These are phyloP conservation scores for Margaritispora aquatica DNA, from an alignment of 495 filamentous ascomycete species.

Conservation along the genomic window DNA sequence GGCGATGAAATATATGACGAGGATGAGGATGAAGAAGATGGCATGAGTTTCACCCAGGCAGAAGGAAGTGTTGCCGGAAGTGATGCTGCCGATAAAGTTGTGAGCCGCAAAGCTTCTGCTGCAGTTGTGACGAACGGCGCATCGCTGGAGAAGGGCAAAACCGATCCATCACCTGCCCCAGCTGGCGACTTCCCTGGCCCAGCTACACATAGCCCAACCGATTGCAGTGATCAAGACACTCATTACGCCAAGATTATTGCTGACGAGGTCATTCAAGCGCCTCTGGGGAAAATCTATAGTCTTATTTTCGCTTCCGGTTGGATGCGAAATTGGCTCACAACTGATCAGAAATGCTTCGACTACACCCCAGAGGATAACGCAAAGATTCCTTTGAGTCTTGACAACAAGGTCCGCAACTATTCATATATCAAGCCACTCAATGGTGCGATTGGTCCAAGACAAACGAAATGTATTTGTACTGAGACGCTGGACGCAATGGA, in stretches of 20 bases:
- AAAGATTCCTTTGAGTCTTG: constrained; percentile 61
- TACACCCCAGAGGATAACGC: constrained; percentile 65
- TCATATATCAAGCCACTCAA: constrained; percentile 89
- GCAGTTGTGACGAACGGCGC: constrained; percentile 39
- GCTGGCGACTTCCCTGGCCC: constrained; percentile 78
- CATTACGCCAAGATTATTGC: constrained; percentile 83
- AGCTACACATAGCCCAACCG: constrained; percentile 72
- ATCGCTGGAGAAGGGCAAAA: constrained; percentile 49
- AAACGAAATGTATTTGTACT: constrained; percentile 90
- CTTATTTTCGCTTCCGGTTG: constrained; percentile 78
- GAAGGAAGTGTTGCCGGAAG: constrained; percentile 57
- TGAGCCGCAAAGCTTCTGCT: constrained; percentile 62
- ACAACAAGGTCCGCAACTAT: constrained; percentile 67
- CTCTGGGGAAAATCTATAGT: constrained; percentile 86
- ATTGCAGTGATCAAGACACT: constrained; percentile 65
- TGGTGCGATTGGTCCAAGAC: constrained; percentile 80
- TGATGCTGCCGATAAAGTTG: constrained; percentile 49
- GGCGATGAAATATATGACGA: constrained; percentile 67
- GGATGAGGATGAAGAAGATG: constrained; percentile 64
- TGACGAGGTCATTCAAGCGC: constrained; percentile 81
- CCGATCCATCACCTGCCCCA: constrained; percentile 44
- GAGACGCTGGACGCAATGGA: constrained; percentile 78
- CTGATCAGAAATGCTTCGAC: constrained; percentile 85
- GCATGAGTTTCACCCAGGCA: constrained; percentile 47
- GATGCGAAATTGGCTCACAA: constrained; percentile 76